phyloP scores from a whole-genome alignment of 2,329 filamentous ascomycete species.

The Cercospora citrullina region DNA sequence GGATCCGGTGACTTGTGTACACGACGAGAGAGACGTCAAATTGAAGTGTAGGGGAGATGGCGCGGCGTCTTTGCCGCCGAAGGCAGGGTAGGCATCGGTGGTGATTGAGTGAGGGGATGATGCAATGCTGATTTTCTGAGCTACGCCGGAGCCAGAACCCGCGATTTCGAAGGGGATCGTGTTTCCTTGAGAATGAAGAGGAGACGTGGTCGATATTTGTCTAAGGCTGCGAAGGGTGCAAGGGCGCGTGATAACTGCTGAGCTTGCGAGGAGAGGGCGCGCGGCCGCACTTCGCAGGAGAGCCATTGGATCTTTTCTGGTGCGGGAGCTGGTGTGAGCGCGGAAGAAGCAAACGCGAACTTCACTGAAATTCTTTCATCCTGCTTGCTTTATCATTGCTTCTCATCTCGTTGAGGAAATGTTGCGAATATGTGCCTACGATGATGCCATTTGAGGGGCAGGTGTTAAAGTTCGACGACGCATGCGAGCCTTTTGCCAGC shows the following conservation, averaged over 20 bases:
- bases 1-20: conserved; percentile 20
- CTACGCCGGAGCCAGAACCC: neutral
- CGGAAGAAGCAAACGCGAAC: too few relatives aligned
- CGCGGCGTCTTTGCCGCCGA: neutral
- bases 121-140: neutral
- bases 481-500: neutral
- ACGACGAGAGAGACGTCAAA: neutral
- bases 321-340: too few relatives aligned
- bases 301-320: neutral
- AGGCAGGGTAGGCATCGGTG: neutral
- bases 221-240: neutral
- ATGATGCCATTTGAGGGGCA: neutral
- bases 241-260: neutral
- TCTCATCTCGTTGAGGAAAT: neutral
- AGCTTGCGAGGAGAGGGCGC: neutral
- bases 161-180: neutral
- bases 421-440: neutral
- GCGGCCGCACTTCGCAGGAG: neutral
- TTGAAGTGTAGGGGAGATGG: neutral
- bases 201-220: neutral
- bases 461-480: neutral
- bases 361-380: neutral
- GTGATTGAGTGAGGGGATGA: neutral
- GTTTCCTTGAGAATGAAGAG: neutral
- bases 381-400: neutral